These are phyloP conservation scores for Pestalotiopsis sp. DNA, from an alignment of 2,329 filamentous ascomycete genomes.

Conservation along the genomic window DNA sequence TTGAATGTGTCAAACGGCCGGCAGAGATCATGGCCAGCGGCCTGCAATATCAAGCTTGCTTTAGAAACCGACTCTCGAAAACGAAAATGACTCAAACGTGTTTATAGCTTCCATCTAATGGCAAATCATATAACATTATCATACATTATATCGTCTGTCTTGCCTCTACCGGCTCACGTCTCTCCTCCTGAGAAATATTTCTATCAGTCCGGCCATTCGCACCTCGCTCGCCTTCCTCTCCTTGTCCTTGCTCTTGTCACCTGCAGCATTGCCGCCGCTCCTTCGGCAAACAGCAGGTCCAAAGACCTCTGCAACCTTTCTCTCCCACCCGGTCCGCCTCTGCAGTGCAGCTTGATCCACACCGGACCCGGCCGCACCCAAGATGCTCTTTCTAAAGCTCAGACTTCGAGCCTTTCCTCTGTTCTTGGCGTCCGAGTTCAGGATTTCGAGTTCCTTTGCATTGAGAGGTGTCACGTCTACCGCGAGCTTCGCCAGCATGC, in stretches of 20 bases:
- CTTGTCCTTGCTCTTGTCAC: constrained; percentile 43
- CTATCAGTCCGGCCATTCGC: constrained; percentile 66
- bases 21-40: too few relatives aligned
- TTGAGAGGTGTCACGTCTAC: constrained; percentile 48
- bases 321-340: constrained; percentile 62
- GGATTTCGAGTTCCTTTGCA: constrained; percentile 36
- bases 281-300: constrained; percentile 62
- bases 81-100: too few relatives aligned
- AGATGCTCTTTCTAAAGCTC: constrained; percentile 40
- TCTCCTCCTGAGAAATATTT: constrained; percentile 62
- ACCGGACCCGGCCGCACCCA: constrained; percentile 27
- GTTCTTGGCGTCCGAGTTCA: constrained; percentile 25
- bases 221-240: constrained; percentile 64
- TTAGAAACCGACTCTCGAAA: too few relatives aligned
- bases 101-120: background rate
- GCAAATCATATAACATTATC: background rate
- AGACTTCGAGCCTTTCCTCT: constrained; percentile 34
- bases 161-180: background rate
- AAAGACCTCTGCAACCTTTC: constrained; percentile 66
- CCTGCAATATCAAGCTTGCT: too few relatives aligned
- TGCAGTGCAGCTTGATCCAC: constrained; percentile 49
- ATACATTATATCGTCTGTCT: background rate
- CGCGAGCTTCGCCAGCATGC: constrained; percentile 65
- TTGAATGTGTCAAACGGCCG: too few relatives aligned
- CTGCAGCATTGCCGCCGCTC: constrained; percentile 25